A percentile compares a stretch with the other conserved stretches of the same genome.
These are phyloP conservation scores for Suillus cothurnatus DNA, from an alignment of 768 basidiomycete species.

Conservation along the genomic window DNA sequence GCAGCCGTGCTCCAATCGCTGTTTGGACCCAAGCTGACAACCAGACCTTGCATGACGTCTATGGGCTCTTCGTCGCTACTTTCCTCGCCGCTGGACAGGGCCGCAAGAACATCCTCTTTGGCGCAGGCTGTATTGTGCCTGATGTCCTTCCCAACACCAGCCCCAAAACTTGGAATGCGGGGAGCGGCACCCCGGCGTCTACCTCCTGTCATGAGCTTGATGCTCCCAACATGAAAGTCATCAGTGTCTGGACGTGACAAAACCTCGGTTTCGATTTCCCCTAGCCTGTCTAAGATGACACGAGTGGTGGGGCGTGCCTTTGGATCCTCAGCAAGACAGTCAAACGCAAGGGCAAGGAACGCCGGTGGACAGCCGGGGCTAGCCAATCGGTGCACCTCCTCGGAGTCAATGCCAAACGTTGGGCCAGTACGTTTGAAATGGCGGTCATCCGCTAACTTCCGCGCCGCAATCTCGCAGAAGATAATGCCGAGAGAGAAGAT, in stretches of 20 bases:
- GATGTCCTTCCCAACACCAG: constrained; percentile 67
- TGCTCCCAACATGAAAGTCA: constrained; percentile 79
- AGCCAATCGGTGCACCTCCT: constrained; percentile 69
- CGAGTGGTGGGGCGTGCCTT: constrained; percentile 72
- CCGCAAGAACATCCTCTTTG: constrained; percentile 37
- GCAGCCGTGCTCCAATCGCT: constrained; percentile 49
- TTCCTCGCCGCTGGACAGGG: constrained; percentile 48
- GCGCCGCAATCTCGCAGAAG: constrained; percentile 87
- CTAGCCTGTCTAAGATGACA: constrained; percentile 75
- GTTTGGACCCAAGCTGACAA: constrained; percentile 48
- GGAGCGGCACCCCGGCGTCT: constrained; percentile 61
- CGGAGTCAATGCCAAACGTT: constrained; percentile 71
- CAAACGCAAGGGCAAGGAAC: constrained; percentile 76
- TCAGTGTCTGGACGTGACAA: constrained; percentile 66
- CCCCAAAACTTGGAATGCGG: constrained; percentile 87
- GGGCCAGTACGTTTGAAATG: constrained; percentile 81
- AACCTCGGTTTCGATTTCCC: constrained; percentile 83
- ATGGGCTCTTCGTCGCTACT: constrained; percentile 71
- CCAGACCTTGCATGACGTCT: constrained; percentile 58
- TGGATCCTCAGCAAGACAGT: constrained; percentile 73
- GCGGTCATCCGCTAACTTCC: constrained; percentile 82
- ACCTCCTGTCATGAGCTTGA: constrained; percentile 76
- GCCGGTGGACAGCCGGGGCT: constrained; percentile 76
- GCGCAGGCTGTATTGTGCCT: constrained; percentile 35
- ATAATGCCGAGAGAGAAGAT: constrained; percentile 93